Conservation (phyloP, 2,329 filamentous ascomycete species). For the Trichophyton verrucosum region DNA sequence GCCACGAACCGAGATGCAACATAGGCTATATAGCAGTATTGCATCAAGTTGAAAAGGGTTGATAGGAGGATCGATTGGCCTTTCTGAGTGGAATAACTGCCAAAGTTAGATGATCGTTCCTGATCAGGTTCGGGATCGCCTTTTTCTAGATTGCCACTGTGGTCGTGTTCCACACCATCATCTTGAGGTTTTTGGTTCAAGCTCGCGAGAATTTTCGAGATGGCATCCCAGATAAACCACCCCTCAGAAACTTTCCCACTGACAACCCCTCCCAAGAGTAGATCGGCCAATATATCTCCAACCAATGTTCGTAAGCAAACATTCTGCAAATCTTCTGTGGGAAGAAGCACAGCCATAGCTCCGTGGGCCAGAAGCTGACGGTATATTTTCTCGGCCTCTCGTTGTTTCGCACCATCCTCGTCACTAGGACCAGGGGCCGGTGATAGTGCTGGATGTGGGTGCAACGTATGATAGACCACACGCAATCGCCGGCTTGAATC, state of each 20-base stretch:
- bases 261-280: slow-evolving; percentile 73
- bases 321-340: slow-evolving; percentile 86
- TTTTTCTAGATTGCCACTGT: background rate
- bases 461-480: slow-evolving; percentile 70
- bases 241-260: slow-evolving; percentile 71
- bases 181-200: slow-evolving; percentile 22
- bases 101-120: slow-evolving; percentile 4
- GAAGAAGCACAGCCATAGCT: slow-evolving; percentile 68
- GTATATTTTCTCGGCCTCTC: slow-evolving; percentile 68
- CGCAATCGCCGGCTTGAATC: slow-evolving; percentile 52
- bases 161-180: slow-evolving; percentile 20
- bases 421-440: slow-evolving; percentile 55
- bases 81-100: slow-evolving; percentile 17
- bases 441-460: slow-evolving; percentile 66
- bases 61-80: slow-evolving; percentile 26
- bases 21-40: slow-evolving; percentile 41
- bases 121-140: slow-evolving; percentile 12
- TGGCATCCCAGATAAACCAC: slow-evolving; percentile 76
- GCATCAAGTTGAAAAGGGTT: slow-evolving; percentile 41
- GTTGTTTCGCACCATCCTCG: slow-evolving; percentile 47
- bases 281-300: slow-evolving; percentile 75
- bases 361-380: slow-evolving; percentile 79
- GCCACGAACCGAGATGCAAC: slow-evolving; percentile 55
- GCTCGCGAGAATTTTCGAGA: slow-evolving; percentile 55
- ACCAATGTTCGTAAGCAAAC: slow-evolving; percentile 71